Conservation (phyloP, 176 grass and related monocot species). For the Phyllostachys edulis region DNA sequence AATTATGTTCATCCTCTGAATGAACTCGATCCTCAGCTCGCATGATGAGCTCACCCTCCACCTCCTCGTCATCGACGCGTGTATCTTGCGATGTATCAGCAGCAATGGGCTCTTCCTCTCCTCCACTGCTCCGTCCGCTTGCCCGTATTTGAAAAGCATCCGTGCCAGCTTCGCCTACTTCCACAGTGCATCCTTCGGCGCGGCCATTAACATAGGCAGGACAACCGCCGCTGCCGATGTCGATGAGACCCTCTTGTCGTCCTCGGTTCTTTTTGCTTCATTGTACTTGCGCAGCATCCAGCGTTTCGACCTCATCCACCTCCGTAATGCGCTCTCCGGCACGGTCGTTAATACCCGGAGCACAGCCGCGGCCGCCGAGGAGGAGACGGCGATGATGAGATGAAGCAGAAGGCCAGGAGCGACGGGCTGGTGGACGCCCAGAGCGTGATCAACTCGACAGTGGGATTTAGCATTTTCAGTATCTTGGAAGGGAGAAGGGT, state of each 20-base stretch:
- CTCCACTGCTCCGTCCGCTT: neutral
- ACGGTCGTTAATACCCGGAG: neutral
- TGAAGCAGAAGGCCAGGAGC: slow-evolving; percentile 57
- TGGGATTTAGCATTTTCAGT: neutral
- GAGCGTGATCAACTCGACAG: slow-evolving; percentile 12
- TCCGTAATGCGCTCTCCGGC: neutral
- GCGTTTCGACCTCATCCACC: neutral
- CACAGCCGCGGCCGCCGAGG: slow-evolving; percentile 7
- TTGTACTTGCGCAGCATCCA: neutral
- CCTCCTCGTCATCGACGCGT: neutral
- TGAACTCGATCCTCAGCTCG: slow-evolving; percentile 64
- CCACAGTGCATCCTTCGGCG: neutral
- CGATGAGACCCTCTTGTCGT: neutral
- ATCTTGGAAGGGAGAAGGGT: neutral
- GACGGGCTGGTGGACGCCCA: slow-evolving; percentile 40
- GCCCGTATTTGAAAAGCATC: neutral
- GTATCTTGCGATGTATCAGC: neutral
- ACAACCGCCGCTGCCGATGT: neutral
- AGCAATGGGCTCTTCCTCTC: neutral
- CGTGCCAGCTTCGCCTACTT: neutral
- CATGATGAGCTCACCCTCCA: slow-evolving; percentile 35
- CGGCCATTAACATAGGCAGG: neutral
- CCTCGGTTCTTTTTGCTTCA: neutral
- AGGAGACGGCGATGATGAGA: slow-evolving; percentile 51
- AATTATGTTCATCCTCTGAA: slow-evolving; percentile 64